Percentiles rank a stretch among this genome's conserved stretches.
These are phyloP conservation scores for Rhodotorula sp. DNA, from an alignment of 1,284 basidiomycete species.

Conservation along the genomic window DNA sequence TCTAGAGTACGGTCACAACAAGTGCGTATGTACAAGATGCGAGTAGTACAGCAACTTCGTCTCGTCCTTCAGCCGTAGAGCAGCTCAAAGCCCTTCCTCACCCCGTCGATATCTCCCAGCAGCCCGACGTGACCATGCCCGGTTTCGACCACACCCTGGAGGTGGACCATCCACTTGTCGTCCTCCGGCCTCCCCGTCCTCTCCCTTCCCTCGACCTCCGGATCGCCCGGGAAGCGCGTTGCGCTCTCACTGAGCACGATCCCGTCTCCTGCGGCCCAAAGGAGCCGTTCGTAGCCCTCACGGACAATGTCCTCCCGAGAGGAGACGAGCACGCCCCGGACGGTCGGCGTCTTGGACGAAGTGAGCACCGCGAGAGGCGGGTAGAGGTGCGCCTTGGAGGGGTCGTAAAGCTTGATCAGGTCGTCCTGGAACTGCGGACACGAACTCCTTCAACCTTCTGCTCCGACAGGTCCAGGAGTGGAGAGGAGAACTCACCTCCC, in stretches of 20 bases:
- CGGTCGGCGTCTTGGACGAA: constrained; percentile 47
- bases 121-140: constrained; percentile 46
- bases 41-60: too few relatives aligned
- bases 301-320: constrained; percentile 28
- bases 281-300: constrained; percentile 30
- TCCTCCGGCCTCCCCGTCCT: neutral
- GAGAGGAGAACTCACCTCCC: neutral
- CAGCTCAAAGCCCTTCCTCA: constrained; percentile 28
- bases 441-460: neutral
- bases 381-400: constrained; percentile 39
- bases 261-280: constrained; percentile 46
- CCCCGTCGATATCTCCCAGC: constrained; percentile 44
- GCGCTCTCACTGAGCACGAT: constrained; percentile 49
- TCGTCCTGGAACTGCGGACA: constrained; percentile 45
- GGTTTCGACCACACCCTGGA: constrained; percentile 46
- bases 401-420: constrained; percentile 43
- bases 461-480: neutral
- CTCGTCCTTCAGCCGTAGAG: constrained; percentile 9
- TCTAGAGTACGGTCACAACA: neutral
- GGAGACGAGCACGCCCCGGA: constrained; percentile 46
- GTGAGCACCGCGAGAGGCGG: constrained; percentile 50
- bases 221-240: constrained; percentile 44
- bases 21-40: neutral
- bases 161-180: constrained; percentile 36
- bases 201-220: constrained; percentile 7